Evolutionary conservation across 2,329 filamentous ascomycete species (phyloP).

Genomic region (Colletotrichum lindemuthianum): DNA sequence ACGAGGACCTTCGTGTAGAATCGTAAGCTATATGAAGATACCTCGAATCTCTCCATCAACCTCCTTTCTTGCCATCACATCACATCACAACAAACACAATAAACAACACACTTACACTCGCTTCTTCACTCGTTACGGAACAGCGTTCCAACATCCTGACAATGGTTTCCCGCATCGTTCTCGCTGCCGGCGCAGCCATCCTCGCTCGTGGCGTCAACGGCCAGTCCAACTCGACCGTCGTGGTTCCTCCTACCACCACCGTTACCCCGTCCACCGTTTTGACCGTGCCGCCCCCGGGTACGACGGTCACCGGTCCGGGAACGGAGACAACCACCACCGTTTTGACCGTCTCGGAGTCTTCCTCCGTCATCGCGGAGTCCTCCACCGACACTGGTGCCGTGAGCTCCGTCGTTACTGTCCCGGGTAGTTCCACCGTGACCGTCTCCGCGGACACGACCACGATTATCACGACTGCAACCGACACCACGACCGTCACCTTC

Average conservation of each 20-base stretch:
- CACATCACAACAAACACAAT: no score
- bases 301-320: background rate
- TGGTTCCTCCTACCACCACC: background rate
- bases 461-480: background rate
- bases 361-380: background rate
- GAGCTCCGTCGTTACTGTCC: background rate
- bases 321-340: background rate
- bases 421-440: background rate
- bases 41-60: no score
- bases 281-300: background rate
- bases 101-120: background rate
- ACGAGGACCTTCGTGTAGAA: no score
- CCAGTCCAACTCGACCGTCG: constrained; percentile 12
- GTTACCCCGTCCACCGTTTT: background rate
- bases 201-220: constrained; percentile 23
- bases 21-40: no score
- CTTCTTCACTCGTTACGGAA: background rate
- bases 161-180: constrained; percentile 19
- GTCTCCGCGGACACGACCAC: background rate
- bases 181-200: constrained; percentile 22
- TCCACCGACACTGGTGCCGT: background rate
- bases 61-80: no score
- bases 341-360: background rate
- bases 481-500: background rate
- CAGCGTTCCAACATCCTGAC: background rate